Base-by-base conservation (phyloP, 805 yeast genomes). In the Peterozyma toletana region DNA sequence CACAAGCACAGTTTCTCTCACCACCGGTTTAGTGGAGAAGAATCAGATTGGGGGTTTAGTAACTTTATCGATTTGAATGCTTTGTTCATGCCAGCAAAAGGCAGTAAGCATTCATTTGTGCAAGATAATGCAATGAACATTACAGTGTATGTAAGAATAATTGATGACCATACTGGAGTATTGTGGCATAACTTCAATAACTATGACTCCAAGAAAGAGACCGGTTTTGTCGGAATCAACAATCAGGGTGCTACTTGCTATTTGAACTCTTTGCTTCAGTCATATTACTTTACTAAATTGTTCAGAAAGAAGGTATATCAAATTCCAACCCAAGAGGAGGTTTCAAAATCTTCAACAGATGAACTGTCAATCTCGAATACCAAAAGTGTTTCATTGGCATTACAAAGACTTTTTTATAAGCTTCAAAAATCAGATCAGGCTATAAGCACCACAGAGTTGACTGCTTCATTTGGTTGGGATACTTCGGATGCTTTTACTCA, bases 181-280 rank as follows among this genome's bases (percentile, higher is more conserved):
- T 67, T 93, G 48, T 93, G 97, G 96, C 95, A 88, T 58, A 85
- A 84, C 58, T 88, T 89, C 53, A 49, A 72, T 35, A 84, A 86
- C 55, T 86, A 86, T 63, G 88, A 93, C 62, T 89, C 97, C 1
- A 88, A 89, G 59, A 77, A 80, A 53, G 79, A 69, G 42, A 87
- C 98, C 0, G 97, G 98, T 0, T 89, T 73, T 58, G 96, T 89
- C 9, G 99, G 99, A 1, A 76, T 93, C 49, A 83, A 79, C 51
- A 93, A 93, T 57, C 99, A 93, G 66, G 99, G 99, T 50, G 99
- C 99, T 2, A 93, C 99, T 0, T 93, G 99, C 62, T 93, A 93
- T 63, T 75, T 93, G 58, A 93, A 93, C 60, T 91, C 98, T 0
- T 70, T 93, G 47, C 64, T 93, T 43, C 99, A 93, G 62, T 86